These are phyloP conservation scores for Ophiocordyceps camponoti-leonardi DNA, from an alignment of 2,329 filamentous ascomycete species.

Conservation along the genomic window DNA sequence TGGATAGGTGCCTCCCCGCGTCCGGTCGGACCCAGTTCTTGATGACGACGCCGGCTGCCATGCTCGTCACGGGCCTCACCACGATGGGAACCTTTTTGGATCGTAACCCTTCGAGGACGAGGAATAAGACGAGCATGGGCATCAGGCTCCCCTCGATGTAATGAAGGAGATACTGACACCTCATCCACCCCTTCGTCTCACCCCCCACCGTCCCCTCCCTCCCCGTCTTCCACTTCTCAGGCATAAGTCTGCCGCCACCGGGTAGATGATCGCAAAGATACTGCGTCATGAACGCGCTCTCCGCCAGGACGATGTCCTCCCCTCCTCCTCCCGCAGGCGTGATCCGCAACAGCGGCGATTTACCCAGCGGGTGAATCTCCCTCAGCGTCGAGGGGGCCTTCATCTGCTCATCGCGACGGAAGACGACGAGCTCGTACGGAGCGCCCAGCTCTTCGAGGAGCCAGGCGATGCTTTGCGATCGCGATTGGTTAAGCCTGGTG, in stretches of 20 bases:
- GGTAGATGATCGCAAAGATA: slow-evolving; percentile 56
- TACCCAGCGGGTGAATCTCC: slow-evolving; percentile 69
- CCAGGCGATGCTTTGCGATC: slow-evolving; percentile 71
- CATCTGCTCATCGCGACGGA: slow-evolving; percentile 46
- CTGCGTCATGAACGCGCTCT: slow-evolving; percentile 67
- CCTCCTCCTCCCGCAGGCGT: slow-evolving; percentile 19
- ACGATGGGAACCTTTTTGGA: slow-evolving; percentile 26
- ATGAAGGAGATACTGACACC: slow-evolving; percentile 56
- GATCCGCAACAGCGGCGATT: slow-evolving; percentile 64
- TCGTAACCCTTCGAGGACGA: slow-evolving; percentile 30
- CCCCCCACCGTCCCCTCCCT: slow-evolving; percentile 38
- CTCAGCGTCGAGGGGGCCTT: slow-evolving; percentile 62
- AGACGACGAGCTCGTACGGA: slow-evolving; percentile 64
- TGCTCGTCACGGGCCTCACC: slow-evolving; percentile 30
- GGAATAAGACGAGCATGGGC: slow-evolving; percentile 44
- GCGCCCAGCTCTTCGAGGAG: slow-evolving; percentile 69
- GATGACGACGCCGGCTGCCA: slow-evolving; percentile 24
- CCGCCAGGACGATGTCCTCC: slow-evolving; percentile 51
- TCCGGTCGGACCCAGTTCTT: slow-evolving; percentile 28
- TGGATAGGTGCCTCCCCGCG: slow-evolving; percentile 25
- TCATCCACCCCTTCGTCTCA: slow-evolving; percentile 42
- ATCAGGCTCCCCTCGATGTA: slow-evolving; percentile 77
- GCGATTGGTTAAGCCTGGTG: slow-evolving; percentile 66
- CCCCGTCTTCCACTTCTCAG: slow-evolving; percentile 37
- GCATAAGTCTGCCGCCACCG: slow-evolving; percentile 28